Percentiles rank a stretch among this genome's conserved stretches.
Conservation (phyloP, 1,284 basidiomycete genomes). For the Naganishia sp. region DNA sequence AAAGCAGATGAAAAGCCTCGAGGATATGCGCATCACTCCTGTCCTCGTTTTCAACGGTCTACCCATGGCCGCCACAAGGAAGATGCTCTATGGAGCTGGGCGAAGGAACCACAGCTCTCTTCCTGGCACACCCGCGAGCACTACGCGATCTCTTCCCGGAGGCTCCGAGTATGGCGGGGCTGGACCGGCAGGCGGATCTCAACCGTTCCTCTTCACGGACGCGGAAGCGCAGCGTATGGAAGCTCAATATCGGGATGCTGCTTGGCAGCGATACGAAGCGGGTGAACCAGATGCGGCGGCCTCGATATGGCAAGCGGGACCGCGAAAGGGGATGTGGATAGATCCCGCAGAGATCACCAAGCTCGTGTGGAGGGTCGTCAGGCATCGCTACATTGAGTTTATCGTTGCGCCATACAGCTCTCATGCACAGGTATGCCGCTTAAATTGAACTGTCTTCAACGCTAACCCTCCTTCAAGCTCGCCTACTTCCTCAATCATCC, state of each 20-base stretch:
- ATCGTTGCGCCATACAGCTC: conserved; percentile 92
- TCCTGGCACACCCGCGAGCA: conserved; percentile 24
- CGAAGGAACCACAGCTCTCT: conserved; percentile 59
- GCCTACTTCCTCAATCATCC: conserved; percentile 91
- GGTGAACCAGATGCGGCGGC: conserved; percentile 84
- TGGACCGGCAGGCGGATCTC: background rate
- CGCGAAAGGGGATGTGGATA: conserved; percentile 59
- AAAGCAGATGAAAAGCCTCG: conserved; percentile 82
- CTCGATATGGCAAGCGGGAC: conserved; percentile 69
- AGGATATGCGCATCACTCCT: conserved; percentile 90
- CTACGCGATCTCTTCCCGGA: conserved; percentile 4
- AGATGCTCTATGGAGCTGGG: conserved; percentile 45
- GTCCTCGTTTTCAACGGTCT: conserved; percentile 96
- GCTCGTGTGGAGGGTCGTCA: conserved; percentile 86
- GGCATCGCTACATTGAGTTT: conserved; percentile 94
- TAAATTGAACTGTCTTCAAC: background rate
- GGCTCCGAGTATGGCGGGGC: conserved; percentile 16
- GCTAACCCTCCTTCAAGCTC: conserved; percentile 59
- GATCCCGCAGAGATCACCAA: conserved; percentile 87
- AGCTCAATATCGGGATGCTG: conserved; percentile 58
- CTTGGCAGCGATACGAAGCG: conserved; percentile 86
- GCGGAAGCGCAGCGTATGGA: conserved; percentile 17
- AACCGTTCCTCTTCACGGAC: conserved; percentile 19
- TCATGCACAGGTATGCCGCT: conserved; percentile 77
- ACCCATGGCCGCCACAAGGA: conserved; percentile 53